phyloP scores from a whole-genome alignment of 441 rosid species.

The Gossypium davidsonii region DNA sequence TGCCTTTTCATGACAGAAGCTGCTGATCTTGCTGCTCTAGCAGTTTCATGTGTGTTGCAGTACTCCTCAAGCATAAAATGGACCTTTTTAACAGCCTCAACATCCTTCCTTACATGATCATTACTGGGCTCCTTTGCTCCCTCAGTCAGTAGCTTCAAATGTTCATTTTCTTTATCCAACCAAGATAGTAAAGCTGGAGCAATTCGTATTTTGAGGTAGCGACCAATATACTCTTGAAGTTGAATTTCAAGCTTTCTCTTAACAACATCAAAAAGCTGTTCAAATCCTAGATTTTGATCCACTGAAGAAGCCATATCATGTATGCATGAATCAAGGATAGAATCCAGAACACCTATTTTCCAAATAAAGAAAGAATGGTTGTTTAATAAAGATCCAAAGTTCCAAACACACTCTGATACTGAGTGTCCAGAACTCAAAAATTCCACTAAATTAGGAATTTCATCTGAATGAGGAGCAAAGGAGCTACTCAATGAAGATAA shows the following conservation, averaged over 20 bases:
- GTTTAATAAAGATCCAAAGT: constrained; percentile 49
- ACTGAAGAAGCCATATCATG: constrained; percentile 70
- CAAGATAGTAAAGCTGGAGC: constrained; percentile 63
- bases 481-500: constrained; percentile 45
- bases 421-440: constrained; percentile 54
- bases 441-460: constrained; percentile 47
- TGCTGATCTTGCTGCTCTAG: constrained; percentile 77
- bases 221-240: constrained; percentile 66
- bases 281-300: constrained; percentile 85
- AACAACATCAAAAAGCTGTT: constrained; percentile 71
- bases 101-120: constrained; percentile 48
- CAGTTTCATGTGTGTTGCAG: constrained; percentile 88
- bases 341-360: constrained; percentile 74
- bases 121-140: constrained; percentile 33
- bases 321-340: constrained; percentile 83
- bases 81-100: constrained; percentile 50
- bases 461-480: constrained; percentile 36
- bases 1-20: constrained; percentile 72
- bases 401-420: constrained; percentile 67
- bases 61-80: constrained; percentile 84
- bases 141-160: constrained; percentile 46
- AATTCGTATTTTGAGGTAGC: constrained; percentile 57
- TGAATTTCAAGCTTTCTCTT: constrained; percentile 80
- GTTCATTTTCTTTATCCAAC: constrained; percentile 63
- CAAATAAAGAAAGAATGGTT: constrained; percentile 81